Percentiles rank a stretch among this genome's conserved stretches.
Conservation (phyloP, 176 grass and related monocot species). For the Rhynchospora tenuis region DNA sequence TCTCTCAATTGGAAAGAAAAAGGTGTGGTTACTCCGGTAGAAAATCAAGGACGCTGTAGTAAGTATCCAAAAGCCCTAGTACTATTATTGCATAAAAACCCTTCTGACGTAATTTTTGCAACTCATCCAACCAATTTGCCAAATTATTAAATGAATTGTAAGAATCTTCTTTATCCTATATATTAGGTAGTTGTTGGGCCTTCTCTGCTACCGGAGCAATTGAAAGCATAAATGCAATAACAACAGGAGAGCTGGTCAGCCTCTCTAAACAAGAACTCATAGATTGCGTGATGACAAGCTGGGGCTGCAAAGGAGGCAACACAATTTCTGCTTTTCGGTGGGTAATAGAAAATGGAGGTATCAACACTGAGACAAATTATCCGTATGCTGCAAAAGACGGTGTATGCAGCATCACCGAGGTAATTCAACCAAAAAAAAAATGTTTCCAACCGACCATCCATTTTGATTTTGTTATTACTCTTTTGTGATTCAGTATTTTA, state of each 20-base stretch:
- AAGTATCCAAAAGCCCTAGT: conserved; percentile 3
- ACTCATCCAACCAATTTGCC: not conserved
- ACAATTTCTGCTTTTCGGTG: conserved; percentile 41
- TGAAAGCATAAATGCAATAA: conserved; percentile 46
- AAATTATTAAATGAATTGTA: not conserved
- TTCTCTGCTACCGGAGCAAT: conserved; percentile 46
- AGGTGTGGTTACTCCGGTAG: conserved; percentile 28
- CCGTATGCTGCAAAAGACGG: conserved; percentile 19
- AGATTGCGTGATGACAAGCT: conserved; percentile 33
- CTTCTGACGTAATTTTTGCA: not conserved
- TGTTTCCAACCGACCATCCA: not conserved
- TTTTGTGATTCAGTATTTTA: no score
- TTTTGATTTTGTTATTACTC: no score
- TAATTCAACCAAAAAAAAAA: not conserved
- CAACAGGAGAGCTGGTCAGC: conserved; percentile 34
- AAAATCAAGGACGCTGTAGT: conserved; percentile 41
- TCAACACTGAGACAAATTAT: conserved; percentile 29
- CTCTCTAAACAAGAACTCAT: conserved; percentile 58
- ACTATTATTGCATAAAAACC: not conserved
- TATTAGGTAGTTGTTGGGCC: conserved; percentile 41
- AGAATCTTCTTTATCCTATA: not conserved
- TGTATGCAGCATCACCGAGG: conserved; percentile 28
- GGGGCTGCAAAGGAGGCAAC: conserved; percentile 38
- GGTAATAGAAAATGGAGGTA: conserved; percentile 36
- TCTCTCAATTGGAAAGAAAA: conserved; percentile 34